Evolutionary conservation across 345 rosid genomes (phyloP).

Genomic region (Hibiscus mutabilis): DNA sequence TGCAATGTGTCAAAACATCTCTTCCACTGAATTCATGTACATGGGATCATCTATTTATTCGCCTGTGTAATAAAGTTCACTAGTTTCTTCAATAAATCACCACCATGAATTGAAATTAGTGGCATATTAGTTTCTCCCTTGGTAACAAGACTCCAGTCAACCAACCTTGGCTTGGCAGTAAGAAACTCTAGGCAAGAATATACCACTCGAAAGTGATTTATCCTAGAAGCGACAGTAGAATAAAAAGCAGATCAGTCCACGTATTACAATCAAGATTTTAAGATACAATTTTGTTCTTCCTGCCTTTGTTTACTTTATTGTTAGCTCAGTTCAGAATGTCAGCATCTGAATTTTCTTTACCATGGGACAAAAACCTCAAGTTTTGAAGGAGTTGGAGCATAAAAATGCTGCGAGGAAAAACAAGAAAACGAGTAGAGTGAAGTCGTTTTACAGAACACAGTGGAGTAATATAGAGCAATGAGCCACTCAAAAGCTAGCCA

Average conservation of each 20-base stretch:
- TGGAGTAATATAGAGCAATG: too few species aligned
- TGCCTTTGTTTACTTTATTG: conserved; percentile 70
- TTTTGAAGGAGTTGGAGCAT: conserved; percentile 92
- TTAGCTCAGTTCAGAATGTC: conserved; percentile 92
- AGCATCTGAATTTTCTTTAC: conserved; percentile 82
- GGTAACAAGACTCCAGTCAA: conserved; percentile 83
- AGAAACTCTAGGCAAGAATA: conserved; percentile 92
- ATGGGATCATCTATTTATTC: neutral
- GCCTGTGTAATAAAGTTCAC: neutral
- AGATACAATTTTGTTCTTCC: conserved; percentile 25
- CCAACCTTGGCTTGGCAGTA: conserved; percentile 64
- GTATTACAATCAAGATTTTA: neutral
- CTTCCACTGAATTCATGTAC: too few species aligned
- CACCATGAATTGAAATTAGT: too few species aligned
- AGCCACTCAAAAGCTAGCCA: too few species aligned
- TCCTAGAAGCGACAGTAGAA: conserved; percentile 40
- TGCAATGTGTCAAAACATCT: too few species aligned
- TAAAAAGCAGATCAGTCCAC: conserved; percentile 11
- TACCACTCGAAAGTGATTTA: conserved; percentile 67
- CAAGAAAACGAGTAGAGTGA: conserved; percentile 8
- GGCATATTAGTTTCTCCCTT: conserved; percentile 77
- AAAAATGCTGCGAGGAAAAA: conserved; percentile 47
- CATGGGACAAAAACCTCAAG: conserved; percentile 79
- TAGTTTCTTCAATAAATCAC: neutral
- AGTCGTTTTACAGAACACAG: too few species aligned